Percentiles rank a stretch among this genome's conserved stretches.
Conservation (phyloP, 768 basidiomycete species). For the Roridomyces roridus region DNA sequence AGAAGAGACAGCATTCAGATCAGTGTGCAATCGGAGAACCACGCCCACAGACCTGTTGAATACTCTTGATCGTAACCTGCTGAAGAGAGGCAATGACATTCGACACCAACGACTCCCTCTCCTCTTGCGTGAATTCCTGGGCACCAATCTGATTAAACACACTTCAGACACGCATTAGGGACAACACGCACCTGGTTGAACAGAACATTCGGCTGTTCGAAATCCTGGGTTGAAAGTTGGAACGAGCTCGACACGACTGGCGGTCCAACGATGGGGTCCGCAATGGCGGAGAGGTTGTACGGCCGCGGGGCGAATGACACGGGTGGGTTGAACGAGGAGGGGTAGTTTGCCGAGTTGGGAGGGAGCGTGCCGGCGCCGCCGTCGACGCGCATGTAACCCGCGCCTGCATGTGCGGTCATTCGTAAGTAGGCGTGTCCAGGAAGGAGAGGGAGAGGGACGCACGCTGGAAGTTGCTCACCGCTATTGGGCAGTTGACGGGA, state of each 20-base stretch:
- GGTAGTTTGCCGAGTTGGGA: constrained; percentile 24
- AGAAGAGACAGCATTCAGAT: neutral
- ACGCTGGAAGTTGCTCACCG: constrained; percentile 22
- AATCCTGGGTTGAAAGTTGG: constrained; percentile 16
- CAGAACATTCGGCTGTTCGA: constrained; percentile 19
- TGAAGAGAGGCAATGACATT: constrained; percentile 19
- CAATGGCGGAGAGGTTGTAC: constrained; percentile 19
- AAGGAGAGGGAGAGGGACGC: neutral
- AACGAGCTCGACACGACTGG: neutral
- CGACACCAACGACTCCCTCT: constrained; percentile 13
- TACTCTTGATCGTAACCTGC: neutral
- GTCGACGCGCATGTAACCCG: constrained; percentile 23
- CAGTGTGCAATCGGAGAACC: neutral
- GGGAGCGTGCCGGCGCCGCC: constrained; percentile 16
- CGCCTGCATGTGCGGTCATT: constrained; percentile 3
- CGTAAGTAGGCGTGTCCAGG: neutral
- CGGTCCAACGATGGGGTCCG: constrained; percentile 15
- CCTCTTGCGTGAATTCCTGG: constrained; percentile 18
- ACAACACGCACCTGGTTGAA: constrained; percentile 14
- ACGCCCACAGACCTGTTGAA: constrained; percentile 24
- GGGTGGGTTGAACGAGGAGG: constrained; percentile 22
- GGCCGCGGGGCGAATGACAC: constrained; percentile 10
- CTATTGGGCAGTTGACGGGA: constrained; percentile 22
- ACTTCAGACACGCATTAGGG: neutral
- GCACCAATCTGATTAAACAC: neutral